These are phyloP conservation scores for Saturnispora zaruensis DNA, from an alignment of 805 yeast species.

Conservation along the genomic window DNA sequence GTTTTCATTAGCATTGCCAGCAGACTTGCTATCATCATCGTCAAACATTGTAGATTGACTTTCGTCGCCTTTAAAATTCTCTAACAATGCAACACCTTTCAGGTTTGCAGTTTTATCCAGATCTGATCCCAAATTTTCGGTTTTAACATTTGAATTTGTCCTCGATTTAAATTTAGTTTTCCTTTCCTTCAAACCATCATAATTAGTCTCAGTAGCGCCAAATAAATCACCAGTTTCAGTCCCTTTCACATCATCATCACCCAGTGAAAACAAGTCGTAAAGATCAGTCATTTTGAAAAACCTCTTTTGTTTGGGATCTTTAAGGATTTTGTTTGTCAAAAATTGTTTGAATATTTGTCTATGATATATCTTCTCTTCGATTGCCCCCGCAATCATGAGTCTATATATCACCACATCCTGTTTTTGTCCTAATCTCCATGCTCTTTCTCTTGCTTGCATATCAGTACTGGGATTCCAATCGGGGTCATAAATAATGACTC, in stretches of 20 bases:
- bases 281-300: conserved; percentile 89
- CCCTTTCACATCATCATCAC: conserved; percentile 59
- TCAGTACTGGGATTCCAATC: conserved; percentile 99
- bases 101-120: conserved; percentile 54
- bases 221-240: conserved; percentile 65
- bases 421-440: conserved; percentile 95
- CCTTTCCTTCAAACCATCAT: conserved; percentile 29
- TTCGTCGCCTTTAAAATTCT: conserved; percentile 38
- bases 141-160: conserved; percentile 42
- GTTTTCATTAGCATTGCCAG: conserved; percentile 12
- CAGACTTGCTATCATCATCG: conserved; percentile 13
- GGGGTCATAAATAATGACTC: conserved; percentile 92
- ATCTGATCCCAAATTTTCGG: conserved; percentile 33
- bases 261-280: conserved; percentile 80
- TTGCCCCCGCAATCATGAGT: conserved; percentile 88
- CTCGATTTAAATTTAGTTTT: conserved; percentile 23
- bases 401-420: conserved; percentile 86
- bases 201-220: conserved; percentile 36
- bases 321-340: conserved; percentile 82
- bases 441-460: conserved; percentile 91
- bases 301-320: conserved; percentile 90
- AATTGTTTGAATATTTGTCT: conserved; percentile 95
- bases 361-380: conserved; percentile 94
- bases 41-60: conserved; percentile 13
- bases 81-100: conserved; percentile 67